Base-by-base conservation (phyloP, 73 alveolate genomes). In the Tetrahymena borealis region DNA sequence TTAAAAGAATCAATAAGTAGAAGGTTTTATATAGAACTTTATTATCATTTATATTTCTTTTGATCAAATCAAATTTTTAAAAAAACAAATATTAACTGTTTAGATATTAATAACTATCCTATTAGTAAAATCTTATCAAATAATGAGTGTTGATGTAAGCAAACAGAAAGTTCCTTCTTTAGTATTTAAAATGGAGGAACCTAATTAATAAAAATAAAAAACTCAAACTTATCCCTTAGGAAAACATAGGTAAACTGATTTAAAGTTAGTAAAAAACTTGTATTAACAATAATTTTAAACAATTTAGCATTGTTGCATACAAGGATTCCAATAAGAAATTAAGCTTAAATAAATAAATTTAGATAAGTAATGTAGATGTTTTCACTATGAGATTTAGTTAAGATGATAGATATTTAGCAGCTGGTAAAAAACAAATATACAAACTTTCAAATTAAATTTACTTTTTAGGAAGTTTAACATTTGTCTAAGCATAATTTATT, bases 381-480 rank as follows among this genome's bases (percentile, higher is more conserved):
- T 96, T 96, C 94, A 94, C 98, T 38, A 96, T 97, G 18, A 91
- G 99, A 93, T 97, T 90, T 93, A 98, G 96, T 78, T 95, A 96
- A 41, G 96, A 96, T 93, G 99, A 97, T 94, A 94, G 96, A 78
- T 96, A 91, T 93, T 90, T 97, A 90, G 99, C 99, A n/a, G 93
- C 79, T 12, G 95, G 95, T 31, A 60, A 60, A 32, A 32, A 13
- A 60, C 16, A 20, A 20, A 91, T 31, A 39, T 78, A 91, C 39
- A 39, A n/a, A n/a, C n/a, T n/a, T n/a, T n/a, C n/a, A n/a, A n/a
- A n/a, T n/a, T n/a, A n/a, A n/a, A n/a, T n/a, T n/a, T n/a, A 91
- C 24, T 3, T 4, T 42, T 13, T 33, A 91, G 37, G 39, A 18
- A 91, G 43, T 15, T 91, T 91, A 13, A 38, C 31, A 38, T 33